Base-by-base conservation (phyloP, 2,329 filamentous ascomycete species). In the Penicillium nordicum region DNA sequence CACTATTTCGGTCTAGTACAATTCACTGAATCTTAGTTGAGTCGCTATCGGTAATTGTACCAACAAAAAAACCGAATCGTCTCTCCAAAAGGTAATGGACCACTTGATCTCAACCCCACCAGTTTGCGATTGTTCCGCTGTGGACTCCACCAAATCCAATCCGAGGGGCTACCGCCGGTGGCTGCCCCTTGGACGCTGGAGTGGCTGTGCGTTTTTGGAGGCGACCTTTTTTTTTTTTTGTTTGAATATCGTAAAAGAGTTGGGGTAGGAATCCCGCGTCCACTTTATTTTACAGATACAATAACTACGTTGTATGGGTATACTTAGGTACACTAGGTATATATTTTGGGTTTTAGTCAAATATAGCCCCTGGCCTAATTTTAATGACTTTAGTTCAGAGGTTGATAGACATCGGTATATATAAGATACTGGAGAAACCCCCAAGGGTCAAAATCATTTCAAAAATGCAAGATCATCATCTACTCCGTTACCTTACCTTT, bases 131-230 rank as follows among this genome's bases (percentile, higher is more conserved):
- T 46, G 47, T 58, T 53, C 61, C 61, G 57, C 37, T 57, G 63
- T 65, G 63, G 61, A 55, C 56, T 55, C 56, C 55, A 49, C 46
- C 46, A 56, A 57, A 61, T 61, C 63, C 58, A 64, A 60, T 63
- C 55, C 46, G 12, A 43, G 50, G 9, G 25, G 56, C 32, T 29
- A 37, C 59, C 52, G 30, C 21, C 11, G 30, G 18, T 41, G 42
- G 43, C 40, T 41, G 49, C 55, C 50, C 57, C 55, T 54, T 63
- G 59, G 61, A 50, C 34, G 11, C 16, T 11, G 21, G 53, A 48
- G 23, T 42, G 29, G 21, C 38, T 41, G 29, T 50, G 49, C 21
- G 10, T 25, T 36, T 43, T 30, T 10, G n/a, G 49, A 6, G 42
- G 49, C 30, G 49, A 23, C 36, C 27, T 25, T 50, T 21, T n/a